Conservation (phyloP, 139 green algal species). For the Closterium sp. region DNA sequence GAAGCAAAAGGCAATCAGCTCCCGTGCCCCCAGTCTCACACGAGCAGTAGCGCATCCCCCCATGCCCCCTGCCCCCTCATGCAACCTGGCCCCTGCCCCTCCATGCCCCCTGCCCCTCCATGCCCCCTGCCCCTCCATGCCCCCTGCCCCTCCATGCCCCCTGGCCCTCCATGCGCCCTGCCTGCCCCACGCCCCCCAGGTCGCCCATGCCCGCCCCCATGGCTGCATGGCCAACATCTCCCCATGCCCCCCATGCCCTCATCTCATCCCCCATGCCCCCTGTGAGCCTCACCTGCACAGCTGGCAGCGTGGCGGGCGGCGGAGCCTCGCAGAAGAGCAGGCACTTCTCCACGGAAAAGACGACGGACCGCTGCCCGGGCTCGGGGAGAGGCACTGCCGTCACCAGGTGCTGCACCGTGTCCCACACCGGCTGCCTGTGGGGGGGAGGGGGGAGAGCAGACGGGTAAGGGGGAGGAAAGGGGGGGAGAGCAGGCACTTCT, state of each 20-base stretch:
- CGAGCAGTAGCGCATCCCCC: background rate
- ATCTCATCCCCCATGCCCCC: background rate
- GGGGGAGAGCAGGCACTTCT: conserved; percentile 38
- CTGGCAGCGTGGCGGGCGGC: background rate
- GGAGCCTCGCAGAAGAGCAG: conserved; percentile 23
- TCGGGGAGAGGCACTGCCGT: conserved; percentile 20
- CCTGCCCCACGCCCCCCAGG: too few species aligned
- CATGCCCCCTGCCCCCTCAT: background rate
- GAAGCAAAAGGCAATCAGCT: background rate
- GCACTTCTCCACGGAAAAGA: conserved; percentile 46
- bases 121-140: too few species aligned
- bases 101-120: too few species aligned
- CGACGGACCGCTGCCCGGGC: background rate
- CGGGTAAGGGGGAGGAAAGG: too few species aligned
- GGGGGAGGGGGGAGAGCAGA: background rate
- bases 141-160: too few species aligned
- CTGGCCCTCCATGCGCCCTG: too few species aligned
- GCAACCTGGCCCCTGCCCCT: too few species aligned
- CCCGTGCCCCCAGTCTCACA: too few species aligned
- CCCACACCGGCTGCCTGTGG: conserved; percentile 42
- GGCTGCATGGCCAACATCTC: too few species aligned
- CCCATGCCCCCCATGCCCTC: background rate
- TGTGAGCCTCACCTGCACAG: background rate
- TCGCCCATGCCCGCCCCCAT: too few species aligned
- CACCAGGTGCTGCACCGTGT: conserved; percentile 29